A percentile compares a stretch with the other conserved stretches of the same genome.
phyloP scores from a whole-genome alignment of 2,329 filamentous ascomycete species.

The Dothideomycetidae sp. region DNA sequence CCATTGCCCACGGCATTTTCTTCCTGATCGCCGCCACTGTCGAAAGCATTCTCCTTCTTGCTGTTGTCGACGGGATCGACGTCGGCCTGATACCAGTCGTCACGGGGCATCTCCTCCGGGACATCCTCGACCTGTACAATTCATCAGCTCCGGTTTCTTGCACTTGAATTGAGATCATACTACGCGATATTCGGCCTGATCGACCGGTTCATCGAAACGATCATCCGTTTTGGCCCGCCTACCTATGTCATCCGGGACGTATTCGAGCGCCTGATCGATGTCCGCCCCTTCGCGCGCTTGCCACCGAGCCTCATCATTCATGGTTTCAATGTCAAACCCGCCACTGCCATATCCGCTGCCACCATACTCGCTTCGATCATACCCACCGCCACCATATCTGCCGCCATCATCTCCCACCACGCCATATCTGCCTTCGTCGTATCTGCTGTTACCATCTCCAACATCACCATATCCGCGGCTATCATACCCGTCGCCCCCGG shows the following conservation, averaged over 20 bases:
- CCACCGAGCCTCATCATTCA: conserved; percentile 28
- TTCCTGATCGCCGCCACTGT: conserved; percentile 11
- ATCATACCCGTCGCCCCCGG: conserved; percentile 24
- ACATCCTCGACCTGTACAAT: conserved; percentile 23
- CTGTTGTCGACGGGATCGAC: conserved; percentile 5
- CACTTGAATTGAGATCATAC: too few species aligned
- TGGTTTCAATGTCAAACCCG: too few species aligned
- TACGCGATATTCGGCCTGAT: conserved; percentile 27
- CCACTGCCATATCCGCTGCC: too few species aligned
- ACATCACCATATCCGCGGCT: conserved; percentile 30
- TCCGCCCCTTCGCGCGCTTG: conserved; percentile 30
- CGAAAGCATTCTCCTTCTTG: conserved; percentile 17
- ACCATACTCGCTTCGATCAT: too few species aligned
- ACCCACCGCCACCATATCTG: conserved; percentile 24
- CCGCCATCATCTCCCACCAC: conserved; percentile 11
- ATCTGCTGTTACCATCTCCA: conserved; percentile 1
- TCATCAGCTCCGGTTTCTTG: background rate
- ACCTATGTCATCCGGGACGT: conserved; percentile 20
- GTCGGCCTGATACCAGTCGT: conserved; percentile 29
- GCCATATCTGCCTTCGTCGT: background rate
- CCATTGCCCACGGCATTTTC: too few species aligned
- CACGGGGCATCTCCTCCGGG: conserved; percentile 24
- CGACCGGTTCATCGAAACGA: conserved; percentile 29
- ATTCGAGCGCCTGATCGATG: conserved; percentile 27
- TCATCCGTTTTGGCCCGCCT: conserved; percentile 23